A percentile compares a stretch with the other conserved stretches of the same genome.
Evolutionary conservation across 495 filamentous ascomycete genomes (phyloP).

Genomic region (Hamigera avellanea): DNA sequence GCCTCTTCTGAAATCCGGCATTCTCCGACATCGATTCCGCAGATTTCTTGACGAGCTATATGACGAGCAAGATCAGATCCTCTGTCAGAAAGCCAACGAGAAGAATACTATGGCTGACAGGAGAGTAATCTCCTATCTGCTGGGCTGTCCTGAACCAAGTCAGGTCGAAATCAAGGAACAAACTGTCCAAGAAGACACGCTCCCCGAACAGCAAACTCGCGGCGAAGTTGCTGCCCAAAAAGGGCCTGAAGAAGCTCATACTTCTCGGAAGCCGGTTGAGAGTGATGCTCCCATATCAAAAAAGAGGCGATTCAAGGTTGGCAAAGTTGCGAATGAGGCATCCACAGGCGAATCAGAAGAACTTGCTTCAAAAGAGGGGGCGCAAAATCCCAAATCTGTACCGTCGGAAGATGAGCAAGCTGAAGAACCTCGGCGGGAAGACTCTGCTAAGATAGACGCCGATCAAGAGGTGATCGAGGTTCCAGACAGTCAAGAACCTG

Average conservation of each 20-base stretch:
- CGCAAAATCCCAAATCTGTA: too few relatives aligned
- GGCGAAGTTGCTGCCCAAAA: too few relatives aligned
- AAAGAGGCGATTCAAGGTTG: too few relatives aligned
- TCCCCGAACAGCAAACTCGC: not conserved
- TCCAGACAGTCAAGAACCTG: constrained; percentile 23
- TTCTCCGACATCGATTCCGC: constrained; percentile 42
- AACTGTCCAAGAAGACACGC: not conserved
- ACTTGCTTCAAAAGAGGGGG: too few relatives aligned
- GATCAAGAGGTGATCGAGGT: constrained; percentile 15
- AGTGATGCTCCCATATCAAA: too few relatives aligned
- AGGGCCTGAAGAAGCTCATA: too few relatives aligned
- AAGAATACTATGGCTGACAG: constrained; percentile 18
- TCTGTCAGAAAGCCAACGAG: constrained; percentile 3
- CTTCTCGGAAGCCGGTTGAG: too few relatives aligned
- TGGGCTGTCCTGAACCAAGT: constrained; percentile 8
- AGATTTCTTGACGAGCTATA: constrained; percentile 39
- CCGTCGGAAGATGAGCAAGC: not conserved
- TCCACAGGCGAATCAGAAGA: too few relatives aligned
- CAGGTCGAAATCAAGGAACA: not conserved
- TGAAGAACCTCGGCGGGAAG: constrained; percentile 1
- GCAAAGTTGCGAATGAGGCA: too few relatives aligned
- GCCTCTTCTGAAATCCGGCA: constrained; percentile 38
- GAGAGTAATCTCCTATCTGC: constrained; percentile 23
- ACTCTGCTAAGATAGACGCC: not conserved
- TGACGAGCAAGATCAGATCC: constrained; percentile 29